Conservation (phyloP, 106 monocot species). For the Allium cepa region DNA sequence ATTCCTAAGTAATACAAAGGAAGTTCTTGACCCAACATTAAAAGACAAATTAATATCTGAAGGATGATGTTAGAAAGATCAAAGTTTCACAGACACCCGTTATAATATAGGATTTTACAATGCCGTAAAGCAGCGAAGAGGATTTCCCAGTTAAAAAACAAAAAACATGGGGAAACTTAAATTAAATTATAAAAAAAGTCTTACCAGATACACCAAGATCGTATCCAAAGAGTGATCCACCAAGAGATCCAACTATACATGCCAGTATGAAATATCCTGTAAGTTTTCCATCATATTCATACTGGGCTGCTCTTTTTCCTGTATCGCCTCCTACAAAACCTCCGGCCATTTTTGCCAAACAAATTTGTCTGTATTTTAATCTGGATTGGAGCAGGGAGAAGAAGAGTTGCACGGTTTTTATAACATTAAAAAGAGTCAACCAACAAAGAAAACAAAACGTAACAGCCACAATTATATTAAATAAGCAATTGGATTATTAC, state of each 20-base stretch:
- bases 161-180: background rate
- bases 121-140: background rate
- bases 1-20: too few species aligned
- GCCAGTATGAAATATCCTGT: conserved; percentile 59
- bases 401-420: too few species aligned
- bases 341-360: conserved; percentile 40
- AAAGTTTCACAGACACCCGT: background rate
- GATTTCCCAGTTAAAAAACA: background rate
- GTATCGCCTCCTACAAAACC: conserved; percentile 27
- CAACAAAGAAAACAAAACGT: too few species aligned
- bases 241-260: conserved; percentile 54
- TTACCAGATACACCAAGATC: conserved; percentile 72
- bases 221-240: conserved; percentile 72
- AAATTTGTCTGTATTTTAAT: too few species aligned
- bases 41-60: too few species aligned
- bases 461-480: too few species aligned
- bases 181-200: background rate
- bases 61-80: too few species aligned
- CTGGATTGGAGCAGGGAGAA: too few species aligned
- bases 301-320: conserved; percentile 42
- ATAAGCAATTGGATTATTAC: too few species aligned
- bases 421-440: too few species aligned
- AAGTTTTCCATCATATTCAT: conserved; percentile 57
- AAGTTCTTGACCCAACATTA: too few species aligned
- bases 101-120: background rate